Percentiles rank a stretch among this genome's conserved stretches.
Evolutionary conservation across 108 stramenopile species (phyloP).

Genomic region (Bacterosira constricta): DNA sequence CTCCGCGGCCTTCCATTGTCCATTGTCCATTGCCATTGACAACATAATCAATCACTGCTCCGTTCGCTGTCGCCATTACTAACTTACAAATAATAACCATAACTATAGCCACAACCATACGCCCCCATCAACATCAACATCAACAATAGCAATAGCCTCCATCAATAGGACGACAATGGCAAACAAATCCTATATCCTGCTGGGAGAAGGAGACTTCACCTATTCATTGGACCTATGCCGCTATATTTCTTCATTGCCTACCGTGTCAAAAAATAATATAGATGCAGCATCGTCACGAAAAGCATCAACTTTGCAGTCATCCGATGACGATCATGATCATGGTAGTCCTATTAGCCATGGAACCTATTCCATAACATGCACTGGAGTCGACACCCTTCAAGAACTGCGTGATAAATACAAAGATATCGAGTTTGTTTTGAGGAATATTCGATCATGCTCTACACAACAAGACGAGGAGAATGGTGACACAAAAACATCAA

Average conservation of each 20-base stretch:
- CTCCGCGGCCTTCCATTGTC: too few relatives aligned
- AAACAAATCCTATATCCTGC: slow-evolving; percentile 29
- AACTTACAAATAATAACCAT: too few relatives aligned
- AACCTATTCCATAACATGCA: slow-evolving; percentile 48
- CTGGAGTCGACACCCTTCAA: slow-evolving; percentile 67
- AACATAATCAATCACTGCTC: too few relatives aligned
- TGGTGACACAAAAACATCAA: background rate
- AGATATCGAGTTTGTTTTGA: slow-evolving; percentile 55
- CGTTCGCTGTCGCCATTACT: too few relatives aligned
- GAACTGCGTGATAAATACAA: slow-evolving; percentile 46
- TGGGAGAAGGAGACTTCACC: slow-evolving; percentile 91
- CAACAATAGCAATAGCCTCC: background rate
- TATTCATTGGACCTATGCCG: slow-evolving; percentile 79
- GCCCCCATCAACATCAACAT: too few relatives aligned
- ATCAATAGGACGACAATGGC: background rate
- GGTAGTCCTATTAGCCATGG: background rate
- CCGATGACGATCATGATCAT: background rate
- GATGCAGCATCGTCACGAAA: too few relatives aligned
- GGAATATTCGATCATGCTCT: slow-evolving; percentile 37
- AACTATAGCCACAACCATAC: background rate
- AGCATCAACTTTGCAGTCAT: background rate
- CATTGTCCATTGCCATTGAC: too few relatives aligned
- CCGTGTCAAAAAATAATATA: background rate
- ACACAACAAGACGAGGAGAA: background rate
- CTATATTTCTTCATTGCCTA: slow-evolving; percentile 24